phyloP scores from a whole-genome alignment of 768 basidiomycete species.

The Suillus bovinus region DNA sequence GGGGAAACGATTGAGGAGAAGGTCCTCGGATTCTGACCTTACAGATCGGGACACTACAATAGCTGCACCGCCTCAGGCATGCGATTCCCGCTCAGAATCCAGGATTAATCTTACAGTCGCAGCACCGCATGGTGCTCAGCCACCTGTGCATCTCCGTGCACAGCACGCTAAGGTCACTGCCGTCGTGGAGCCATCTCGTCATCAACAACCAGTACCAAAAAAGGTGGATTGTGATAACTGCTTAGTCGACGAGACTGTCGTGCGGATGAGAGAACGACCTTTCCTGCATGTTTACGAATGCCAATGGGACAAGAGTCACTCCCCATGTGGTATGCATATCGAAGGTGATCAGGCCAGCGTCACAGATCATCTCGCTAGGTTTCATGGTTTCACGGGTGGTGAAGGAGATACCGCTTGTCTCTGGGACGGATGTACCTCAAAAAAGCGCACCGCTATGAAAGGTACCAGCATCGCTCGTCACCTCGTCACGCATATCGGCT shows the following conservation, averaged over 20 bases:
- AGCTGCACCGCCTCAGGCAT: not conserved
- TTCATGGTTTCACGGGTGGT: slow-evolving; percentile 31
- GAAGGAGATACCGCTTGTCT: slow-evolving; percentile 32
- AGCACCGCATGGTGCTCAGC: not conserved
- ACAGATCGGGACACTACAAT: not conserved
- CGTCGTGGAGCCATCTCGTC: not conserved
- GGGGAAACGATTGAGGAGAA: slow-evolving; percentile 7
- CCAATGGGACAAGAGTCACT: slow-evolving; percentile 26
- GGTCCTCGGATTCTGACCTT: not conserved
- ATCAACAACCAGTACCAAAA: slow-evolving; percentile 13
- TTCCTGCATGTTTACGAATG: slow-evolving; percentile 32
- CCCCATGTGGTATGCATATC: slow-evolving; percentile 35
- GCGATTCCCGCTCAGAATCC: not conserved
- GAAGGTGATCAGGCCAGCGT: slow-evolving; percentile 35
- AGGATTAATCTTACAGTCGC: not conserved
- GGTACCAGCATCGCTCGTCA: slow-evolving; percentile 35
- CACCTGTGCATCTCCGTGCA: not conserved
- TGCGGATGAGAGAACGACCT: slow-evolving; percentile 25
- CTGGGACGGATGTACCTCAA: slow-evolving; percentile 28
- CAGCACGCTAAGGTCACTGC: not conserved
- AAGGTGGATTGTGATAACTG: slow-evolving; percentile 28
- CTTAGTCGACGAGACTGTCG: slow-evolving; percentile 29
- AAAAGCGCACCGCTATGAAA: slow-evolving; percentile 27
- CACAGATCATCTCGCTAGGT: slow-evolving; percentile 33
- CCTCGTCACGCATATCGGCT: slow-evolving; percentile 34